Evolutionary conservation across 768 basidiomycete genomes (phyloP).

Genomic region (Thelephora aurantiotincta): DNA sequence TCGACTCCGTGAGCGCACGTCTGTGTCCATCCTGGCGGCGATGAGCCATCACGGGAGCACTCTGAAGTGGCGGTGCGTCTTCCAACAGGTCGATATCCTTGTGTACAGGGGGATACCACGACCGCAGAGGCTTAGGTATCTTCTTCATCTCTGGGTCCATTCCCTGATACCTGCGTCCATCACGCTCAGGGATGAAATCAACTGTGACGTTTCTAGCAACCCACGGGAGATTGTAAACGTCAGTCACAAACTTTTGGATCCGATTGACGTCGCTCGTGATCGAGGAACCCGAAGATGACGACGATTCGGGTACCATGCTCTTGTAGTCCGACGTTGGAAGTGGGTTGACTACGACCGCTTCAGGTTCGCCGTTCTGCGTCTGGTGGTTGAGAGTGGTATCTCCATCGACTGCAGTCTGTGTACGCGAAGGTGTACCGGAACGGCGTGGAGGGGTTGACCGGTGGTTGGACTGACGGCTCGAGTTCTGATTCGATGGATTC

Average conservation of each 20-base stretch:
- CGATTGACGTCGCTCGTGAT: slow-evolving; percentile 16
- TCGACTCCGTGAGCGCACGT: not conserved
- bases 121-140: slow-evolving; percentile 7
- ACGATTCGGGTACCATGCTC: slow-evolving; percentile 16
- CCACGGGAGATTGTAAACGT: slow-evolving; percentile 23
- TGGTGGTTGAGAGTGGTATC: slow-evolving; percentile 3
- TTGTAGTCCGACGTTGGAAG: slow-evolving; percentile 20
- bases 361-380: slow-evolving; percentile 2
- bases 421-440: too few relatives aligned
- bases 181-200: slow-evolving; percentile 19
- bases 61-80: not conserved
- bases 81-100: slow-evolving; percentile 14
- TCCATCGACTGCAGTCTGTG: not conserved
- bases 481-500: too few relatives aligned
- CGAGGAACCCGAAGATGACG: slow-evolving; percentile 14
- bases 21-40: not conserved
- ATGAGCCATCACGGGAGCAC: not conserved
- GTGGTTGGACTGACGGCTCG: too few relatives aligned
- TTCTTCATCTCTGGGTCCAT: not conserved
- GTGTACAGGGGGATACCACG: slow-evolving; percentile 13
- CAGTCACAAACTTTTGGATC: slow-evolving; percentile 17
- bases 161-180: slow-evolving; percentile 8
- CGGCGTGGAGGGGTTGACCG: too few relatives aligned
- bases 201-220: slow-evolving; percentile 19
- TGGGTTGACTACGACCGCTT: slow-evolving; percentile 17